A percentile compares a stretch with the other conserved stretches of the same genome.
Evolutionary conservation across 1,284 basidiomycete species (phyloP).

Genomic region (Cystobasidium slooffiae): DNA sequence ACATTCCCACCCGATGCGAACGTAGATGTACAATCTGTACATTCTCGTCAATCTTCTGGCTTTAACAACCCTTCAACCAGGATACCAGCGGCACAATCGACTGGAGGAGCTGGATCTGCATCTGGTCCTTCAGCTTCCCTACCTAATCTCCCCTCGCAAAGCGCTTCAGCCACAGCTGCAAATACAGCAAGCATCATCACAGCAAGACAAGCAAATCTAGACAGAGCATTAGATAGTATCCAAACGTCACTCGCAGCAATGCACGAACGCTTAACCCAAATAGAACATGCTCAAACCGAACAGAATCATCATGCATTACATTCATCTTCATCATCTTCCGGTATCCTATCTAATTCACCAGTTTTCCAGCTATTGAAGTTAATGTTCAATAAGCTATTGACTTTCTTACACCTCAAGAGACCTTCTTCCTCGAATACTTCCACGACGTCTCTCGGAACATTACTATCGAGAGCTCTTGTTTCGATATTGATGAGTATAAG

Average conservation of each 20-base stretch:
- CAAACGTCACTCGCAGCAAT: slow-evolving; percentile 88
- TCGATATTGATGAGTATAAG: slow-evolving; percentile 31
- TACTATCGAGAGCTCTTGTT: slow-evolving; percentile 31
- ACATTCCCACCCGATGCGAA: slow-evolving; percentile 13
- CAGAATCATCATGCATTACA: slow-evolving; percentile 1
- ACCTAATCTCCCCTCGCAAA: slow-evolving; percentile 22
- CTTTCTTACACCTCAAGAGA: slow-evolving; percentile 11
- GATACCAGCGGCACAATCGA: background rate
- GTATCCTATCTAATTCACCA: slow-evolving; percentile 27
- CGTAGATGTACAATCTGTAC: slow-evolving; percentile 18
- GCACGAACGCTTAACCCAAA: slow-evolving; percentile 70
- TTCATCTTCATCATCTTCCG: slow-evolving; percentile 17
- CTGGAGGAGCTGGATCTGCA: slow-evolving; percentile 7
- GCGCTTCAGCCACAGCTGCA: slow-evolving; percentile 34
- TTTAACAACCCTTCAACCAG: background rate
- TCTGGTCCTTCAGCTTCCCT: slow-evolving; percentile 16
- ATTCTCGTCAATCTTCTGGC: slow-evolving; percentile 2
- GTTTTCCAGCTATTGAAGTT: slow-evolving; percentile 29
- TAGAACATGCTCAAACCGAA: slow-evolving; percentile 28
- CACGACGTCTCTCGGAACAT: slow-evolving; percentile 2
- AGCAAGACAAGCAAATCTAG: slow-evolving; percentile 59
- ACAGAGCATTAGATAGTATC: slow-evolving; percentile 76
- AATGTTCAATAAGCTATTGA: slow-evolving; percentile 12
- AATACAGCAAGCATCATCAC: slow-evolving; percentile 35
- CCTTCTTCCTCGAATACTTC: background rate